These are phyloP conservation scores for Sporothrix brasiliensis DNA, from an alignment of 2,329 filamentous ascomycete species.

Conservation along the genomic window DNA sequence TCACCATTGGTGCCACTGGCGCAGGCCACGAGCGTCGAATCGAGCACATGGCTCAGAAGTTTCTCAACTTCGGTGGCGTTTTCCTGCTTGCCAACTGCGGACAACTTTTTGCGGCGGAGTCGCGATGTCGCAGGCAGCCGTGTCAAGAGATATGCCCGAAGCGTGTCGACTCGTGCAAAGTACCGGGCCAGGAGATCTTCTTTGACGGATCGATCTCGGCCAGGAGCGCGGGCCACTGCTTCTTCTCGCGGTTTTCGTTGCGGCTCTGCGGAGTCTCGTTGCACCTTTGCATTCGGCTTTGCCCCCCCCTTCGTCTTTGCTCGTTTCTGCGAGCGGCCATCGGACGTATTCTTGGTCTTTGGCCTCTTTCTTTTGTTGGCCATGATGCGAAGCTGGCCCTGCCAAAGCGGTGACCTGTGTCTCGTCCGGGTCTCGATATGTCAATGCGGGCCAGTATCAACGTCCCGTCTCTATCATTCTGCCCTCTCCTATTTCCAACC, in stretches of 20 bases:
- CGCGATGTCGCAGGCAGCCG: constrained; percentile 69
- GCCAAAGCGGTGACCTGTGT: not conserved
- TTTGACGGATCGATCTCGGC: constrained; percentile 36
- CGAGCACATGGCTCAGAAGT: constrained; percentile 62
- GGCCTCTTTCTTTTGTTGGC: constrained; percentile 8
- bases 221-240: not conserved
- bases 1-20: constrained; percentile 36
- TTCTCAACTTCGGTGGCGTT: constrained; percentile 42
- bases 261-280: not conserved
- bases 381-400: not conserved
- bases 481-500: not conserved
- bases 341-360: not conserved
- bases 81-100: constrained; percentile 32
- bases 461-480: too few relatives aligned
- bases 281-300: not conserved
- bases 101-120: constrained; percentile 60
- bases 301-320: not conserved
- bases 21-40: constrained; percentile 68
- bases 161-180: constrained; percentile 65
- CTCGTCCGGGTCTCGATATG: not conserved
- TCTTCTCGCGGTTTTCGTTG: not conserved
- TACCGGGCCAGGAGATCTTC: constrained; percentile 70
- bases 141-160: constrained; percentile 71
- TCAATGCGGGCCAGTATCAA: constrained; percentile 4
- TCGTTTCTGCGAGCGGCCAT: not conserved